Conservation (phyloP, 2,329 filamentous ascomycete species). For the Cladosporium velox region DNA sequence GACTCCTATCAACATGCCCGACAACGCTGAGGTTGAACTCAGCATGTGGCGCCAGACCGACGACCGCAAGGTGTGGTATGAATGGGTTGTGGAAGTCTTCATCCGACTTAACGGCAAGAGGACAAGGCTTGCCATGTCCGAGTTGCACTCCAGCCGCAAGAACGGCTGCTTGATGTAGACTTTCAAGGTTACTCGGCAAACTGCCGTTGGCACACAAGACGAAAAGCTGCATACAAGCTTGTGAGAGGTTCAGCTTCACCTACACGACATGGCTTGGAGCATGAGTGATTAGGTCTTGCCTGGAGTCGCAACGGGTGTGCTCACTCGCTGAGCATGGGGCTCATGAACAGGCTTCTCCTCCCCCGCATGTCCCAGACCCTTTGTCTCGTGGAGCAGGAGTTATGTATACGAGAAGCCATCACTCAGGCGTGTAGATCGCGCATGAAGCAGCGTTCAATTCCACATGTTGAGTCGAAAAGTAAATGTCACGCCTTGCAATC, state of each 20-base stretch:
- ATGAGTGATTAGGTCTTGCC: background rate
- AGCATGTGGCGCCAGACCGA: conserved; percentile 97
- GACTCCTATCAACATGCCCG: conserved; percentile 83
- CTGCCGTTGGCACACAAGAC: background rate
- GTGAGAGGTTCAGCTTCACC: background rate
- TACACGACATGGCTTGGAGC: background rate
- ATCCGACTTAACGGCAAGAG: conserved; percentile 37
- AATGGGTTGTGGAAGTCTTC: conserved; percentile 92
- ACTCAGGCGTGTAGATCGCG: background rate
- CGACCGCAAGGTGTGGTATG: conserved; percentile 96
- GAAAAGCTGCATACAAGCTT: background rate
- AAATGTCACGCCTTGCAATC: background rate
- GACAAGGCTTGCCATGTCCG: conserved; percentile 66
- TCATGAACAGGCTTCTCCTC: background rate
- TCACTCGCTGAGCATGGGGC: background rate
- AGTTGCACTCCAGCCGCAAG: conserved; percentile 68
- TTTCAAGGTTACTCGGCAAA: background rate
- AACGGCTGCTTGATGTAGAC: conserved; percentile 69
- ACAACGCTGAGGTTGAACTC: conserved; percentile 80
- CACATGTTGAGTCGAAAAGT: background rate
- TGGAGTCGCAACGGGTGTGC: background rate
- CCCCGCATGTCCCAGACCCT: background rate
- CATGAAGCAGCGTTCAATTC: background rate
- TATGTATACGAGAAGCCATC: background rate
- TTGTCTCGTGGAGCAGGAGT: background rate